Percentiles rank a stretch among this genome's conserved stretches.
Evolutionary conservation across 2,329 filamentous ascomycete genomes (phyloP).

Genomic region (Lasiodiplodia gonubiensis): DNA sequence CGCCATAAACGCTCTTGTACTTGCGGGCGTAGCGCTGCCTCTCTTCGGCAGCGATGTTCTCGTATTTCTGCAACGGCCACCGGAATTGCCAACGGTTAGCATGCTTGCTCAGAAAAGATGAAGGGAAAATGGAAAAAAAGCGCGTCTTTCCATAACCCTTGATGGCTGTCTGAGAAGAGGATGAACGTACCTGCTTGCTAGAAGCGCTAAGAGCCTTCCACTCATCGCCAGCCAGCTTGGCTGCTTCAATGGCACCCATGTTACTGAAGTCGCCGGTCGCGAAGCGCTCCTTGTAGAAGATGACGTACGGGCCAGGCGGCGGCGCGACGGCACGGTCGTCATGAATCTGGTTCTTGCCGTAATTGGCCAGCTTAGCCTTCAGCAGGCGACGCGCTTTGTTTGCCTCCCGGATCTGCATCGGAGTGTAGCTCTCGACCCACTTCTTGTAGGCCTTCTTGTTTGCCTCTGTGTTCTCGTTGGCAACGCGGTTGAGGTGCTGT

Average conservation of each 20-base stretch:
- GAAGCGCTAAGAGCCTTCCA: conserved; percentile 54
- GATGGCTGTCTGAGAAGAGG: not conserved
- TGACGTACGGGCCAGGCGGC: conserved; percentile 46
- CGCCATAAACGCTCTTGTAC: conserved; percentile 39
- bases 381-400: conserved; percentile 61
- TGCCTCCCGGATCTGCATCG: conserved; percentile 63
- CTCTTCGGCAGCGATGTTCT: conserved; percentile 38
- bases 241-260: conserved; percentile 48
- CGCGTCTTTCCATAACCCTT: not conserved
- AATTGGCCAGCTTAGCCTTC: conserved; percentile 28
- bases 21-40: conserved; percentile 38
- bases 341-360: conserved; percentile 42
- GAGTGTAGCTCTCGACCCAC: conserved; percentile 63
- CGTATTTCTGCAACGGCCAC: conserved; percentile 36
- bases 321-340: conserved; percentile 62
- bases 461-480: conserved; percentile 53
- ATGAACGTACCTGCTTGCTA: conserved; percentile 55
- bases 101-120: conserved; percentile 6
- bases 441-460: conserved; percentile 54
- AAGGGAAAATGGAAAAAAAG: not conserved
- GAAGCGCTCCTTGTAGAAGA: conserved; percentile 55
- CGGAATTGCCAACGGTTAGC: conserved; percentile 32
- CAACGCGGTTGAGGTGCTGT: conserved; percentile 61
- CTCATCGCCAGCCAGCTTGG: conserved; percentile 52
- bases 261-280: conserved; percentile 58